A percentile compares a stretch with the other conserved stretches of the same genome.
These are phyloP conservation scores for Salix brachista DNA, from an alignment of 345 rosid genomes.

Conservation along the genomic window DNA sequence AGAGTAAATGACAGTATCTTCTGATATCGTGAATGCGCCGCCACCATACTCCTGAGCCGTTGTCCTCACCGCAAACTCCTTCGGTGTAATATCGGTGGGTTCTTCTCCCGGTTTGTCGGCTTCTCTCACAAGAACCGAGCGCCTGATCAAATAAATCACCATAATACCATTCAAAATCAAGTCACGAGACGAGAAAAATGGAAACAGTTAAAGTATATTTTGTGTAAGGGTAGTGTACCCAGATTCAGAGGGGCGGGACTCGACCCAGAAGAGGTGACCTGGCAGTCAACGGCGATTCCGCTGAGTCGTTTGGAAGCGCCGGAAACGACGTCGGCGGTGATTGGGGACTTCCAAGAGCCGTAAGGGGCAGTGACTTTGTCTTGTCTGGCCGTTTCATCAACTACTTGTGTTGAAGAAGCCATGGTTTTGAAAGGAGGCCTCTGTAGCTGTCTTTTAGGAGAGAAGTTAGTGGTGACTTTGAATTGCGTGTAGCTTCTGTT, in stretches of 20 bases:
- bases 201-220: neutral
- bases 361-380: conserved; percentile 58
- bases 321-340: conserved; percentile 79
- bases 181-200: neutral
- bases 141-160: conserved; percentile 33
- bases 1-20: conserved; percentile 62
- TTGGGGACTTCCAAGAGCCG: conserved; percentile 94
- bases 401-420: conserved; percentile 46
- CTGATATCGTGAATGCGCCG: conserved; percentile 67
- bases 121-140: conserved; percentile 63
- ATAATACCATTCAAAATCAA: neutral
- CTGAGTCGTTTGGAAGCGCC: conserved; percentile 80
- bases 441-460: conserved; percentile 1
- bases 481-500: neutral
- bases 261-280: conserved; percentile 76
- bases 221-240: conserved; percentile 36
- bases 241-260: conserved; percentile 78
- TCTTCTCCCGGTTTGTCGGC: conserved; percentile 51
- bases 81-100: conserved; percentile 67
- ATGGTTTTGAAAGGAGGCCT: conserved; percentile 16
- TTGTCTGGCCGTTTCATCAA: conserved; percentile 2
- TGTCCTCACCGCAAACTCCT: conserved; percentile 73
- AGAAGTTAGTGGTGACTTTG: neutral
- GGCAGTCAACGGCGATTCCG: conserved; percentile 64
- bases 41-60: conserved; percentile 92